Conservation (phyloP, 768 basidiomycete genomes). For the Lactarius akahatsu region DNA sequence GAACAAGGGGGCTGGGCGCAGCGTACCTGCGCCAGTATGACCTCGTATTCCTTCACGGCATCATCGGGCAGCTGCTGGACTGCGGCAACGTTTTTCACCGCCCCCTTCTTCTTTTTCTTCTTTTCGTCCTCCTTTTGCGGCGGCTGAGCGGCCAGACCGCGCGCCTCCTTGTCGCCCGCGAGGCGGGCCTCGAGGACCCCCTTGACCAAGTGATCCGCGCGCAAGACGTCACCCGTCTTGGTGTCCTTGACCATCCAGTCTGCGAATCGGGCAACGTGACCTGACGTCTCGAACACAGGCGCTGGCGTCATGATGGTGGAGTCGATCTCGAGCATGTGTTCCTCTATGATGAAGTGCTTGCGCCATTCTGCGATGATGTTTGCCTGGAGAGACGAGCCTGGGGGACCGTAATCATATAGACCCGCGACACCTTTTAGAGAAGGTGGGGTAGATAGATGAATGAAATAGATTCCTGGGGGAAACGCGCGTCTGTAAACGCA, state of each 20-base stretch:
- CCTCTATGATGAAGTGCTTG: conserved; percentile 96
- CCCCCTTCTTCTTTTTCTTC: conserved; percentile 76
- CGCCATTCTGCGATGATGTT: conserved; percentile 98
- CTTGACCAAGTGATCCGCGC: conserved; percentile 95
- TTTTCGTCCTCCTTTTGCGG: conserved; percentile 52
- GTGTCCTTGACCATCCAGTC: conserved; percentile 99
- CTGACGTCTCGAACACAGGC: conserved; percentile 93
- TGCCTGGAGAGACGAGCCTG: conserved; percentile 92
- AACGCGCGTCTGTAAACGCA: conserved; percentile 40
- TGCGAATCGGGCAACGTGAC: conserved; percentile 96
- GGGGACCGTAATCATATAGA: conserved; percentile 96
- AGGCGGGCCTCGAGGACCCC: conserved; percentile 87
- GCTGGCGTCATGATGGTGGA: conserved; percentile 97
- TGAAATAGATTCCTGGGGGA: not conserved
- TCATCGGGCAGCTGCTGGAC: conserved; percentile 74
- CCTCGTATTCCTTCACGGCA: conserved; percentile 74
- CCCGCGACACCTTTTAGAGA: conserved; percentile 79
- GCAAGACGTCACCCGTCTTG: conserved; percentile 93
- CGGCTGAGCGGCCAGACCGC: conserved; percentile 64
- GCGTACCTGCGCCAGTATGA: conserved; percentile 82
- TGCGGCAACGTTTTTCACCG: conserved; percentile 60
- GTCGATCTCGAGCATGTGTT: conserved; percentile 97
- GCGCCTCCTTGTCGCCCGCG: conserved; percentile 87
- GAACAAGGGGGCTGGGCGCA: not conserved
- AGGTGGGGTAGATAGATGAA: conserved; percentile 17